phyloP scores from a whole-genome alignment of 257 asterid genomes.

The Ballota nigra region DNA sequence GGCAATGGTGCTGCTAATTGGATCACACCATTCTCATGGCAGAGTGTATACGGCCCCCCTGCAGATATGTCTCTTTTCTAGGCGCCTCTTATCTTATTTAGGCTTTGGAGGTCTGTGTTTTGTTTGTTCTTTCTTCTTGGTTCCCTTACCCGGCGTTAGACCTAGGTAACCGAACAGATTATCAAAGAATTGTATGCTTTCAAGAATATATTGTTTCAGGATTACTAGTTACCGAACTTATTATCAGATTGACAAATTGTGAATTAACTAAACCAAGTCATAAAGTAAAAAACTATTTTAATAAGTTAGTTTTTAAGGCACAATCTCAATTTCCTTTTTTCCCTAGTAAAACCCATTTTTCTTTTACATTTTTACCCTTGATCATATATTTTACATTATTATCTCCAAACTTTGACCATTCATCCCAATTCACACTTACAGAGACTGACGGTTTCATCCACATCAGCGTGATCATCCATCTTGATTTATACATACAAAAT shows the following conservation, averaged over 20 bases:
- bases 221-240: background rate
- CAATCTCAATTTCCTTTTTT: too few species aligned
- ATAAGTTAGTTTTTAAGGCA: too few species aligned
- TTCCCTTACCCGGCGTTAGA: background rate
- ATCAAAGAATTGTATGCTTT: background rate
- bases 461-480: too few species aligned
- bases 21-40: slow-evolving; percentile 84
- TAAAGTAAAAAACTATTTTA: too few species aligned
- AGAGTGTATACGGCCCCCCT: slow-evolving; percentile 92
- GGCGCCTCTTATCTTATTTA: slow-evolving; percentile 2
- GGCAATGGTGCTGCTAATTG: slow-evolving; percentile 59
- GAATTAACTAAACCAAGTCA: background rate
- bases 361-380: too few species aligned
- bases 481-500: too few species aligned
- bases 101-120: background rate
- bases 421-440: too few species aligned
- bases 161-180: background rate
- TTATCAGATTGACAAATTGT: background rate
- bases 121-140: background rate
- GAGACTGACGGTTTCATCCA: too few species aligned
- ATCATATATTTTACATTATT: too few species aligned
- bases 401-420: too few species aligned
- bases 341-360: too few species aligned
- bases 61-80: slow-evolving; percentile 73
- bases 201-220: background rate